Conservation (phyloP, 2,329 filamentous ascomycete species). For the Arthrobotrys megalospora region DNA sequence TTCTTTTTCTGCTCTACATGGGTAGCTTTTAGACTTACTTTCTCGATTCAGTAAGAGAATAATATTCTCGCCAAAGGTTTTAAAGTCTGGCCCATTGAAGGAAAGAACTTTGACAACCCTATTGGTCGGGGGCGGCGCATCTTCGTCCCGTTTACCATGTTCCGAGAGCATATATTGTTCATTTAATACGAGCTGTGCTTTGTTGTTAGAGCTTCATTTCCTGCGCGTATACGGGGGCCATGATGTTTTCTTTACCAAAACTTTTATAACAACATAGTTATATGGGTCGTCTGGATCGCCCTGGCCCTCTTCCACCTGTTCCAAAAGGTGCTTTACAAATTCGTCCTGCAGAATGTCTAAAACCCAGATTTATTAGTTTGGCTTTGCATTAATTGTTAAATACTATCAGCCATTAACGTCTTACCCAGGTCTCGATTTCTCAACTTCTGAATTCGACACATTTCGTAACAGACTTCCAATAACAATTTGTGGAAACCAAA, state of each 20-base stretch:
- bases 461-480: slow-evolving; percentile 93
- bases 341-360: slow-evolving; percentile 74
- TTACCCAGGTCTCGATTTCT: slow-evolving; percentile 80
- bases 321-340: slow-evolving; percentile 87
- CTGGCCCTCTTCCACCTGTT: slow-evolving; percentile 85
- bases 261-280: slow-evolving; percentile 93
- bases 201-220: slow-evolving; percentile 30
- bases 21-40: slow-evolving; percentile 68
- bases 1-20: too few species aligned
- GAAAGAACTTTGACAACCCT: slow-evolving; percentile 93
- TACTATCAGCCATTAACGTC: not conserved
- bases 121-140: slow-evolving; percentile 78
- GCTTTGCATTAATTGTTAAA: not conserved
- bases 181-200: slow-evolving; percentile 85
- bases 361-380: not conserved
- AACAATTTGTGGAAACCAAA: slow-evolving; percentile 82
- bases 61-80: slow-evolving; percentile 97
- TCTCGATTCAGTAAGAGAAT: slow-evolving; percentile 95
- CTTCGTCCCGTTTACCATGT: slow-evolving; percentile 69
- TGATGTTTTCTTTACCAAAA: slow-evolving; percentile 76
- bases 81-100: slow-evolving; percentile 82
- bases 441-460: slow-evolving; percentile 90
- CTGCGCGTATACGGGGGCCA: not conserved
- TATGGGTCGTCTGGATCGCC: slow-evolving; percentile 88
- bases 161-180: slow-evolving; percentile 95